Evolutionary conservation across 202 grass and related monocot species (phyloP).

Genomic region (Panicum virgatum): DNA sequence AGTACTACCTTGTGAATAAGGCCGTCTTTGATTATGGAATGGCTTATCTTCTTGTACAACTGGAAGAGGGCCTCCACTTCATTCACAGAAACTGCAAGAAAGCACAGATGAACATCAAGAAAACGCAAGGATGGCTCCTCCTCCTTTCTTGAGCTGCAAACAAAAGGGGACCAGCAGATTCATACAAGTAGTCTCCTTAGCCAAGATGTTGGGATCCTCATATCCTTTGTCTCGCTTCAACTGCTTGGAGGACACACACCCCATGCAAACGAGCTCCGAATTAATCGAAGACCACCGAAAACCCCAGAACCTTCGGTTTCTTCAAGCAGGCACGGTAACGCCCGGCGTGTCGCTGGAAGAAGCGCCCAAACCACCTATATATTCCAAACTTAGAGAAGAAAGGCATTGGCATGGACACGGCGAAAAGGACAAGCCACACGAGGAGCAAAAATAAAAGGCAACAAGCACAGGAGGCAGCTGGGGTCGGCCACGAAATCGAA

Average conservation of each 20-base stretch:
- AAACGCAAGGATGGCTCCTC: neutral
- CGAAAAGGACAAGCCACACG: neutral
- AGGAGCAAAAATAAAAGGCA: neutral
- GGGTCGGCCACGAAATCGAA: too few relatives aligned
- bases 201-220: conserved; percentile 57
- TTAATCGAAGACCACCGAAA: neutral
- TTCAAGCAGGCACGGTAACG: neutral
- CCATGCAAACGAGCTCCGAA: conserved; percentile 48
- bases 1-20: conserved; percentile 92
- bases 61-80: conserved; percentile 85
- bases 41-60: conserved; percentile 81
- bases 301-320: neutral
- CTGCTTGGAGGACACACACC: conserved; percentile 55
- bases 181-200: conserved; percentile 74
- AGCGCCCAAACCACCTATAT: conserved; percentile 3
- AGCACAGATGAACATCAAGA: neutral
- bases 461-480: neutral
- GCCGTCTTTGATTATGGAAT: conserved; percentile 71
- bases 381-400: neutral
- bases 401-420: neutral
- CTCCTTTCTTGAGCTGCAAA: neutral
- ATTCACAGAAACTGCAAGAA: conserved; percentile 60
- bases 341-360: neutral
- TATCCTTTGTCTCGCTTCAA: conserved; percentile 44
- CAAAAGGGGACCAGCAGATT: neutral